Evolutionary conservation across 192 early-diverging fungal genomes (phyloP), one percentile per base, ranked within the genome.

Genomic region (Piromyces sp.): DNA sequence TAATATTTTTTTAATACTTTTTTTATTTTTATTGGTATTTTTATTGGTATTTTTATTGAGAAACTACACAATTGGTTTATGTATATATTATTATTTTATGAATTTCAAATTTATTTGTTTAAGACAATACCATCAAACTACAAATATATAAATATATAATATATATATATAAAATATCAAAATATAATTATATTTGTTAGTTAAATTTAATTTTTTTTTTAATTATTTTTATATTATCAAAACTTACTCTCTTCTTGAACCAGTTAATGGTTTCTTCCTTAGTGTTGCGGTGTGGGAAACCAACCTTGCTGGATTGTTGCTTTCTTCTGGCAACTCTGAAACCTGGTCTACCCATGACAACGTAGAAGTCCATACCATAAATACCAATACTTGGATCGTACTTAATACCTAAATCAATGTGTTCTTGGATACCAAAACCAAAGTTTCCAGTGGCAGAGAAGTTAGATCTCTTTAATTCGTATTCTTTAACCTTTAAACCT

Each of bases 351-450:
- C 94, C 94, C 95, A 99, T 96, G 88, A 95, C 95, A 85, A 97
- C 94, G 92, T 96, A 98, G 89, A 98, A 99, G 92, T 99, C 97
- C 94, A 98, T 96, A 92, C 93, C 92, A 83, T 87, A 85, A 83
- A 88, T 86, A 87, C 86, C 81, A 68, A 68, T 38, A 79, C n/a
- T n/a, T 31, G 37, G 31, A 11, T 68, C 51, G 91, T 98, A 98
- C 93, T 99, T 98, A 92, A 99, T 98, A 87, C 96, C 97, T 88
- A 99, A 92, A 92, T 98, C 98, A 85, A 99, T 99, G 93, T 99
- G 98, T 91, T 99, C 98, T 87, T 98, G 94, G 90, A 99, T 95
- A 96, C 98, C 98, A 90, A 98, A 99, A 85, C 98, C 98, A 85
- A 99, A 99, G 95, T 99, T 98, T 81, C 98, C 98, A 82, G 96